Base-by-base conservation (phyloP, 768 basidiomycete genomes). In the Cystofilobasidium bisporidii region DNA sequence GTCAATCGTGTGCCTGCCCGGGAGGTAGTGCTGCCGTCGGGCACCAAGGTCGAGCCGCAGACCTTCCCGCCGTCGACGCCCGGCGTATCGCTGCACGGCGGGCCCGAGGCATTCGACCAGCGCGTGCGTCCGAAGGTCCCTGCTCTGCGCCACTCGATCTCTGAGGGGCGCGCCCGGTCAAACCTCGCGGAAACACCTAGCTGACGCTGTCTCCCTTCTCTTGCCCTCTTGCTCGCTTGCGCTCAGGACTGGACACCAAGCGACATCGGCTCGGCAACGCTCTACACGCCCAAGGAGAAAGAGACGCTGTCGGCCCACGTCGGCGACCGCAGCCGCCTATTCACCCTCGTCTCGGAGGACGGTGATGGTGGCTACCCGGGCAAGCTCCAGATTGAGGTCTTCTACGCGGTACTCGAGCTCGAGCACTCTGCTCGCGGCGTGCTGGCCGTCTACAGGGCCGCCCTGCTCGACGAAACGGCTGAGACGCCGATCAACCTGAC, bases 401-500 rank as follows among this genome's bases (percentile, higher is more conserved):
- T 69, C 30, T 36, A 53, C 26, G 58, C 33, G 22, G 41, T 69
- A 2, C 24, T 53, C 9, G 36, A 28, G 3, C 20, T 32, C 5
- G 17, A 56, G 53, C 28, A 56, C 28, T 11, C 26, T 1, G 6
- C 14, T 2, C 6, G 18, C 40, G 36, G 36, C 0, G 40, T 69
- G 4, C n/a, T 61, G 0, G 40, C 40, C 36, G 55, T 69, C 18
- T 69, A 69, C 47, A 43, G 68, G 28, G 68, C 68, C 17, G 20
- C 6, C 4, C 47, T 69, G 38, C 43, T 47, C n/a, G 63, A 50
- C 26, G 50, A 26, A 11, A 41, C 40, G 4, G 24, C 38, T 24
- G 68, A 69, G 63, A 69, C 63, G 36, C 63, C 63, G 8, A 60
- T 64, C 59, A 69, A 69, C 30, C 32, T 69, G 30, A 64, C 68